A percentile compares a stretch with the other conserved stretches of the same genome.
These are phyloP conservation scores for Patellaria atrata DNA, from an alignment of 495 filamentous ascomycete species.

Conservation along the genomic window DNA sequence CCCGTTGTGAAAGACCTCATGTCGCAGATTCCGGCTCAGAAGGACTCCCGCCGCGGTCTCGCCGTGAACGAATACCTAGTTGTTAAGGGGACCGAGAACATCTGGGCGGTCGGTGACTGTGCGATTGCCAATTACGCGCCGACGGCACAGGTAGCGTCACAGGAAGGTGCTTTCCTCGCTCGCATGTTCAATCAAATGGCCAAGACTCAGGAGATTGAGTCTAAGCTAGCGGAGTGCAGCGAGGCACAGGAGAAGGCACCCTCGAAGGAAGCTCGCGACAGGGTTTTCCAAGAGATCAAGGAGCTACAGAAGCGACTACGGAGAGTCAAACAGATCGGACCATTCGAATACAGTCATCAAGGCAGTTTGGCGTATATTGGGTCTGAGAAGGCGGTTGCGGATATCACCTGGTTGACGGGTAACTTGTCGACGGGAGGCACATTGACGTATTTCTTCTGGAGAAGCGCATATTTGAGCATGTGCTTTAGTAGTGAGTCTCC, in stretches of 20 bases:
- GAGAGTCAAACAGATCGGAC: slow-evolving; percentile 81
- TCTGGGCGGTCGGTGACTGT: slow-evolving; percentile 88
- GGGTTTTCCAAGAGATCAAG: slow-evolving; percentile 58
- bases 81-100: slow-evolving; percentile 87
- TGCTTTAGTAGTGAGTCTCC: slow-evolving; percentile 84
- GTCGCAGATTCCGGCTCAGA: slow-evolving; percentile 81
- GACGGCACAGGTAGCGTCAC: slow-evolving; percentile 88
- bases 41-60: slow-evolving; percentile 85
- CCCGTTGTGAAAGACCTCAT: slow-evolving; percentile 81
- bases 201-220: slow-evolving; percentile 69
- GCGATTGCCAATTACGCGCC: slow-evolving; percentile 93
- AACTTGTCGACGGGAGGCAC: slow-evolving; percentile 80
- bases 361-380: slow-evolving; percentile 95
- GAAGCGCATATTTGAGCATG: slow-evolving; percentile 96
- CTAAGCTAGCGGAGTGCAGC: slow-evolving; percentile 46
- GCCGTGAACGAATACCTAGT: slow-evolving; percentile 97
- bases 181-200: slow-evolving; percentile 97
- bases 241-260: slow-evolving; percentile 51
- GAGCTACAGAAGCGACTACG: slow-evolving; percentile 70
- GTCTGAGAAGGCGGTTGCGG: slow-evolving; percentile 91
- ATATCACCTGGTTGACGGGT: slow-evolving; percentile 94
- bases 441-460: slow-evolving; percentile 70
- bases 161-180: slow-evolving; percentile 92
- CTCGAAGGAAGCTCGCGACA: slow-evolving; percentile 38
- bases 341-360: slow-evolving; percentile 97